Base-by-base conservation (phyloP, 768 basidiomycete genomes). In the Lactarius evosmus region DNA sequence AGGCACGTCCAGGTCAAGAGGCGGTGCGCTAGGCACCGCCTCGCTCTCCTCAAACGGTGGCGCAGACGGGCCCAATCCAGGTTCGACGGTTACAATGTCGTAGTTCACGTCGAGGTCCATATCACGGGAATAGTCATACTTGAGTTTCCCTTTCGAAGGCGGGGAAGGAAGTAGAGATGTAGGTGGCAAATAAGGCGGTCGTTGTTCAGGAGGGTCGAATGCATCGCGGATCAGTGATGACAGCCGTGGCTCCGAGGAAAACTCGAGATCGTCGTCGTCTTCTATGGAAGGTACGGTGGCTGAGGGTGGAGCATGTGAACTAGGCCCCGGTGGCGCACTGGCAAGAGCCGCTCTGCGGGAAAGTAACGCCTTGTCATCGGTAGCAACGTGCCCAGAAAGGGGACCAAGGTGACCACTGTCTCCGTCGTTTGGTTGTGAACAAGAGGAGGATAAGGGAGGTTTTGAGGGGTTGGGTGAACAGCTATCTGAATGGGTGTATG, bases 331-430 rank as follows among this genome's bases (percentile, higher is more conserved):
- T 12, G 62, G 52, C 25, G 66, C 63, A 36, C 70, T 71, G 49
- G 58, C 72, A 49, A 74, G 38, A 7, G 67, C 63, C 5, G 70
- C 72, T 69, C 75, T 69, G 25, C 67, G 72, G n/a, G 74, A 73
- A 5, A 77, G 70, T 17, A 74, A 30, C 3, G 68, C 67, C 66
- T 77, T 77, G 64, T 77, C 76, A 60, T 77, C 76, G 3, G 75
- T 75, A 16, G 76, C 76, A 25, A 77, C 70, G 53, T 77, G 76
- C 17, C 72, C 74, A 12, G 70, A 67, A 56, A 70, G 63, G 50
- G 65, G 30, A 61, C 41, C 17, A 58, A 41, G 34, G 30, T 32
- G 52, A 12, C 22, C 29, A 14, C 22, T 33, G 4, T 41, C 54
- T 5, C 40, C 41, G 14, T 29, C 36, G 40, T 40, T 32, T 12